Evolutionary conservation across 345 rosid genomes (phyloP).

Genomic region (Eucalyptus guilfoylei): DNA sequence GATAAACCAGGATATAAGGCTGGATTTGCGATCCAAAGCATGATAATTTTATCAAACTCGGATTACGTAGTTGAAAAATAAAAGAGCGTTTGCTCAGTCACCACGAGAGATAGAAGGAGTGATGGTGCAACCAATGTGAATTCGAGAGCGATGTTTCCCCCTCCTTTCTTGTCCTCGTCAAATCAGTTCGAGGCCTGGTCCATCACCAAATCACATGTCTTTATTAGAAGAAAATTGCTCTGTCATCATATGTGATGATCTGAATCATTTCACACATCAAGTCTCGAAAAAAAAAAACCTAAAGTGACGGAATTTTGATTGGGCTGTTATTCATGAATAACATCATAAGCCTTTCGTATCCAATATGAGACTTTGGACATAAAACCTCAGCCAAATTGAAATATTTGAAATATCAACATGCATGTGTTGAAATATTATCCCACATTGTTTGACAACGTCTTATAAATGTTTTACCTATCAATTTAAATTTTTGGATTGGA

Average conservation of each 20-base stretch:
- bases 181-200: neutral
- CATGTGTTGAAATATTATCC: neutral
- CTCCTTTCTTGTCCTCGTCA: neutral
- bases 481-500: neutral
- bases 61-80: neutral
- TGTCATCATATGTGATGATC: neutral
- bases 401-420: neutral
- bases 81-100: rapidly evolving
- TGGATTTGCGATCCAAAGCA: neutral
- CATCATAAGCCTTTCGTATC: neutral
- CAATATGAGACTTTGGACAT: neutral
- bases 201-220: neutral
- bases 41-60: neutral
- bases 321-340: neutral
- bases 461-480: neutral
- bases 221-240: neutral
- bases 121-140: neutral
- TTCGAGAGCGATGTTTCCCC: rapidly evolving
- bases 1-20: neutral
- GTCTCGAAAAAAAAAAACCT: neutral
- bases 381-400: too few relatives aligned
- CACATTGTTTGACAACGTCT: rapidly evolving
- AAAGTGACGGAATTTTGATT: too few relatives aligned
- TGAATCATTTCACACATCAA: neutral
- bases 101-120: too few relatives aligned